Percentiles rank a stretch among this genome's conserved stretches.
phyloP scores from a whole-genome alignment of 352 stramenopile species.

The Elongisporangium senticosum region DNA sequence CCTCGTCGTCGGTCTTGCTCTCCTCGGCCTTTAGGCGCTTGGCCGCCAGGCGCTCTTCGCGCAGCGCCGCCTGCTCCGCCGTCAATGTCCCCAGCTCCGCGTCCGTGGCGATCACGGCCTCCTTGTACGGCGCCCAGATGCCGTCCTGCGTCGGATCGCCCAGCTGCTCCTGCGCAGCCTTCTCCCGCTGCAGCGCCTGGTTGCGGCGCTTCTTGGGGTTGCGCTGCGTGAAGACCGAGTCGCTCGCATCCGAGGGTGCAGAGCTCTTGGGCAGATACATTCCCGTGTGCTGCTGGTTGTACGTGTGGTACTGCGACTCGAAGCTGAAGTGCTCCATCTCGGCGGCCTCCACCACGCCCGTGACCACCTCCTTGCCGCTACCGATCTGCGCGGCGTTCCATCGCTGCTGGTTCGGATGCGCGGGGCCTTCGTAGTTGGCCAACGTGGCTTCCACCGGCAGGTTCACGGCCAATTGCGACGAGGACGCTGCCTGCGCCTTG shows the following conservation, averaged over 20 bases:
- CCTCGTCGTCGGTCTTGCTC: constrained; percentile 57
- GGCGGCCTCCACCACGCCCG: constrained; percentile 64
- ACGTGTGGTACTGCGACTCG: constrained; percentile 76
- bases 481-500: constrained; percentile 24
- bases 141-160: constrained; percentile 36
- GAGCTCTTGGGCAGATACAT: constrained; percentile 18
- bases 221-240: constrained; percentile 27
- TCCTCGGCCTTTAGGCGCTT: constrained; percentile 55
- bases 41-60: constrained; percentile 44
- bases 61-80: constrained; percentile 45
- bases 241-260: constrained; percentile 16
- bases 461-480: constrained; percentile 50
- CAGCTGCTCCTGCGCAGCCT: constrained; percentile 30
- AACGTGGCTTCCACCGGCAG: constrained; percentile 63
- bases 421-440: constrained; percentile 39
- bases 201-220: constrained; percentile 41
- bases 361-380: constrained; percentile 69
- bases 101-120: constrained; percentile 42
- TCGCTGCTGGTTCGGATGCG: constrained; percentile 18
- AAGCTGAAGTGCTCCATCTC: constrained; percentile 77
- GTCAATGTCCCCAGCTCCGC: constrained; percentile 43
- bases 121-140: constrained; percentile 60
- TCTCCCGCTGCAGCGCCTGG: constrained; percentile 25
- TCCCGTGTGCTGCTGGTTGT: constrained; percentile 42
- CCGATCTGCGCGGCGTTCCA: constrained; percentile 23